These are phyloP conservation scores for Pueraria montana DNA, from an alignment of 306 rosid species.

Conservation along the genomic window DNA sequence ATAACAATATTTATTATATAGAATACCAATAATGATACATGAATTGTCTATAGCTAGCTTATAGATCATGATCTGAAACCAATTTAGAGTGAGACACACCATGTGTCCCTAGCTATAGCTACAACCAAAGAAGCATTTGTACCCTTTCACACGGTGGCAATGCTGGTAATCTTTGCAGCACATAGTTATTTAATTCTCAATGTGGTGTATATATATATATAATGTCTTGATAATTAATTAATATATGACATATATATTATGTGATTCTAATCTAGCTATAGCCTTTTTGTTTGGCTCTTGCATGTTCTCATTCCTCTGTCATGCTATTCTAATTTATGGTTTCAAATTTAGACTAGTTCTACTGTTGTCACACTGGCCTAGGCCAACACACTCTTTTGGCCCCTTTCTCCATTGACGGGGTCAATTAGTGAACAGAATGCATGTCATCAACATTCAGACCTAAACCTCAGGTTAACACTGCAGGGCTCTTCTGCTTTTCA, in stretches of 20 bases:
- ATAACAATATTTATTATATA: background rate
- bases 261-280: background rate
- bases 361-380: slow-evolving; percentile 18
- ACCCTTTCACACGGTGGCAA: background rate
- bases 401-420: background rate
- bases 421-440: slow-evolving; percentile 27
- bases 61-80: background rate
- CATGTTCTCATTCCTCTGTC: background rate
- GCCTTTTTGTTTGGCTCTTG: background rate
- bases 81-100: background rate
- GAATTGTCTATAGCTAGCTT: background rate
- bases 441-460: slow-evolving; percentile 20
- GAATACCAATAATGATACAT: background rate
- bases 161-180: background rate
- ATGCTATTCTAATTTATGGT: background rate
- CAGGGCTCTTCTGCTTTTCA: background rate
- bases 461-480: slow-evolving; percentile 23
- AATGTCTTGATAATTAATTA: background rate
- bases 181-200: slow-evolving; percentile 11
- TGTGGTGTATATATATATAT: background rate
- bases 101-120: slow-evolving; percentile 32
- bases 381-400: slow-evolving; percentile 14
- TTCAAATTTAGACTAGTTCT: background rate
- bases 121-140: slow-evolving; percentile 1
- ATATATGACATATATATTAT: too few species aligned